A percentile compares a stretch with the other conserved stretches of the same genome.
Evolutionary conservation across 805 yeast species (phyloP).

Genomic region (Blastobotrys attinorum): DNA sequence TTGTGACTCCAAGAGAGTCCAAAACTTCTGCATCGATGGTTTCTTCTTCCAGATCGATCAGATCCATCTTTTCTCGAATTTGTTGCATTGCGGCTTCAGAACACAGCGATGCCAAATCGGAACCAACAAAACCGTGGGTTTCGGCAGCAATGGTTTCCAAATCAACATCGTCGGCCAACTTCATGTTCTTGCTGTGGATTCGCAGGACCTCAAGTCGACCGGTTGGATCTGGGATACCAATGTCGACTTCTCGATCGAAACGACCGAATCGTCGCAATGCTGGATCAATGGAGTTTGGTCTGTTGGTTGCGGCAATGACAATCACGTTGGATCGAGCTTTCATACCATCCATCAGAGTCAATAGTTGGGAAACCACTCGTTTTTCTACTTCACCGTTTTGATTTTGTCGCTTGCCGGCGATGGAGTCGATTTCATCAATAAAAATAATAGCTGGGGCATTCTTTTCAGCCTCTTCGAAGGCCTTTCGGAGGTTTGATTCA

Average conservation of each 20-base stretch:
- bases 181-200: constrained; percentile 98
- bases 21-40: constrained; percentile 96
- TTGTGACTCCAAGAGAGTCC: constrained; percentile 93
- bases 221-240: constrained; percentile 94
- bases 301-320: constrained; percentile 94
- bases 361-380: constrained; percentile 95
- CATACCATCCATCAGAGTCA: constrained; percentile 99
- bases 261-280: constrained; percentile 82
- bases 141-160: constrained; percentile 93
- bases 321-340: constrained; percentile 98
- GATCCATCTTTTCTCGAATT: constrained; percentile 98
- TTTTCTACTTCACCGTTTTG: constrained; percentile 99
- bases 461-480: constrained; percentile 98
- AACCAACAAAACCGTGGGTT: constrained; percentile 99
- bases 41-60: constrained; percentile 91
- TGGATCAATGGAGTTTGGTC: constrained; percentile 82
- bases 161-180: constrained; percentile 89
- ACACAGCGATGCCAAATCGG: constrained; percentile 95
- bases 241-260: constrained; percentile 80
- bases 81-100: constrained; percentile 99
- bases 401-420: constrained; percentile 99
- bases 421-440: constrained; percentile 97
- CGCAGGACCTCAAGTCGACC: constrained; percentile 96
- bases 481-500: constrained; percentile 93
- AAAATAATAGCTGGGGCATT: constrained; percentile 96